These are phyloP conservation scores for Mollisiaceae sp. DNA, from an alignment of 2,329 filamentous ascomycete genomes.

Conservation along the genomic window DNA sequence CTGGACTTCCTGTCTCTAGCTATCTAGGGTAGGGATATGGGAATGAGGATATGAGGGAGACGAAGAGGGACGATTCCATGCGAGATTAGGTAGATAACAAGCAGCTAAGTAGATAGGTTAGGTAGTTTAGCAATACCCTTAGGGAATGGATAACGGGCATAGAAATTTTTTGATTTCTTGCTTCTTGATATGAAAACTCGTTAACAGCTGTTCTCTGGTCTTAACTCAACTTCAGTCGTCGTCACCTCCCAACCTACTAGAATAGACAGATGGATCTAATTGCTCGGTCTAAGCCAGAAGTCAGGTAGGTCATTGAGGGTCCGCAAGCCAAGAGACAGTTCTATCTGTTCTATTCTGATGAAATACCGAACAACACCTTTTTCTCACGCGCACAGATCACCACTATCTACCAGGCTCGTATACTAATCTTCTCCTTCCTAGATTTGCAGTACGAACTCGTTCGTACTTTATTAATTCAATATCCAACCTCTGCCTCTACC, in stretches of 20 bases:
- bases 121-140: constrained; percentile 17
- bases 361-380: too few species aligned
- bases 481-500: too few species aligned
- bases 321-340: too few species aligned
- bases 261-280: background rate
- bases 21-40: background rate
- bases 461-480: too few species aligned
- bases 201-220: background rate
- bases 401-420: too few species aligned
- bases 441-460: too few species aligned
- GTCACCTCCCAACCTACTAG: background rate
- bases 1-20: background rate
- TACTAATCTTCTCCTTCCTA: too few species aligned
- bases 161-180: background rate
- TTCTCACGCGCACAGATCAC: too few species aligned
- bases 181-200: background rate
- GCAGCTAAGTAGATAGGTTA: constrained; percentile 19
- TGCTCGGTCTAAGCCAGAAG: background rate
- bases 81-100: constrained; percentile 17
- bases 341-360: too few species aligned
- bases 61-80: background rate
- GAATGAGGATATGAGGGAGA: constrained; percentile 8
- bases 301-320: background rate
- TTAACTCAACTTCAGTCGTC: background rate
- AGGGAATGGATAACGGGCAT: constrained; percentile 1